These are phyloP conservation scores for Camelina hispida DNA, from an alignment of 345 rosid genomes.

Conservation along the genomic window DNA sequence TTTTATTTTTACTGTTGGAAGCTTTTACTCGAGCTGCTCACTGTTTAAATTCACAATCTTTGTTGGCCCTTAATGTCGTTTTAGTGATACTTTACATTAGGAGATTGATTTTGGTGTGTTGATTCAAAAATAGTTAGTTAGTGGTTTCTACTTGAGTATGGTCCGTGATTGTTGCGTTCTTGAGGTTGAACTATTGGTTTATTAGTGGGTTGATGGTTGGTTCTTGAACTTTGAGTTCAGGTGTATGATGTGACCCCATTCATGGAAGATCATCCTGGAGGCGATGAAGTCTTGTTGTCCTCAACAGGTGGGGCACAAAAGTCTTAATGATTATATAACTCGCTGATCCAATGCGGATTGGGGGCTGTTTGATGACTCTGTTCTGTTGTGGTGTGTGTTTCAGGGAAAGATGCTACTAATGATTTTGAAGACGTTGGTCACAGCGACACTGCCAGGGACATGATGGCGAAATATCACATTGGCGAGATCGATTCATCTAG, in stretches of 20 bases:
- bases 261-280: slow-evolving; percentile 99
- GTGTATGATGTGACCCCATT: slow-evolving; percentile 94
- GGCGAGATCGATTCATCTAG: slow-evolving; percentile 73
- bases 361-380: not conserved
- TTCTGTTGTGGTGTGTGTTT: slow-evolving; percentile 7
- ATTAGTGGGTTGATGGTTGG: not conserved
- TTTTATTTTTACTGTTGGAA: not conserved
- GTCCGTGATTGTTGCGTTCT: not conserved
- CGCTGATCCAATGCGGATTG: not conserved
- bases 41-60: not conserved
- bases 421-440: slow-evolving; percentile 98
- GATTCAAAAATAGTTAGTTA: slow-evolving; percentile 5
- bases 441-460: slow-evolving; percentile 88
- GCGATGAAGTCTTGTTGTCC: slow-evolving; percentile 91
- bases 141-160: not conserved
- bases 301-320: slow-evolving; percentile 61
- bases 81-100: not conserved
- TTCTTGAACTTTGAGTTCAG: slow-evolving; percentile 43
- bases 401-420: slow-evolving; percentile 91
- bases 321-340: not conserved
- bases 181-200: too few species aligned
- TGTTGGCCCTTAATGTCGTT: not conserved
- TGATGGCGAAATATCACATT: slow-evolving; percentile 72
- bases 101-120: not conserved
- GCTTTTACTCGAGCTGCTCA: not conserved